phyloP scores from a whole-genome alignment of 2,329 filamentous ascomycete species.

The Pseudocercospora vitis region DNA sequence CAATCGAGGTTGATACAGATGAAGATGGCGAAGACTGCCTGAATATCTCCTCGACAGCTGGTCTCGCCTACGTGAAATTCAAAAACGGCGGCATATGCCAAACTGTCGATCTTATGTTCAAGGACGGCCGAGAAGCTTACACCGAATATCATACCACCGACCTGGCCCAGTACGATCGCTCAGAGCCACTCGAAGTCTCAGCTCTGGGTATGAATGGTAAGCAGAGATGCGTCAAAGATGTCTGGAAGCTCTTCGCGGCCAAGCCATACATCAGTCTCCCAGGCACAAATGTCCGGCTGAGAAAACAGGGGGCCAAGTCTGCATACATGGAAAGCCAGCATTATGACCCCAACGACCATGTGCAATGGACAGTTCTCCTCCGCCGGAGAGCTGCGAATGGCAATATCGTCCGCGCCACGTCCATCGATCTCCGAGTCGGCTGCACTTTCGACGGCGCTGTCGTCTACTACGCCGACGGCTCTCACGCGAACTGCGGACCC shows the following conservation, averaged over 20 bases:
- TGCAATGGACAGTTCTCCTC: conserved; percentile 17
- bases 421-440: conserved; percentile 50
- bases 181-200: conserved; percentile 11
- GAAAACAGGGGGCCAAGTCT: conserved; percentile 40
- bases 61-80: conserved; percentile 7
- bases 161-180: conserved; percentile 1
- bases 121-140: not conserved
- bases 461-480: conserved; percentile 49
- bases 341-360: conserved; percentile 19
- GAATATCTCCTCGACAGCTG: conserved; percentile 5
- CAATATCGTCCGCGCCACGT: conserved; percentile 41
- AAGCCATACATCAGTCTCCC: conserved; percentile 42
- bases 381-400: conserved; percentile 35
- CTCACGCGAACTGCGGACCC: conserved; percentile 47
- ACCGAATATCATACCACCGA: conserved; percentile 2
- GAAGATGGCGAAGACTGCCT: not conserved
- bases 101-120: not conserved
- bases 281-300: conserved; percentile 41
- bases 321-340: conserved; percentile 20
- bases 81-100: not conserved
- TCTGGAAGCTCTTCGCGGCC: conserved; percentile 40
- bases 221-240: conserved; percentile 34
- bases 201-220: conserved; percentile 47
- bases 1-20: not conserved
- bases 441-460: conserved; percentile 48